A percentile compares a stretch with the other conserved stretches of the same genome.
Conservation (phyloP, 2,329 filamentous ascomycete species). For the Hypoxylon sp. region DNA sequence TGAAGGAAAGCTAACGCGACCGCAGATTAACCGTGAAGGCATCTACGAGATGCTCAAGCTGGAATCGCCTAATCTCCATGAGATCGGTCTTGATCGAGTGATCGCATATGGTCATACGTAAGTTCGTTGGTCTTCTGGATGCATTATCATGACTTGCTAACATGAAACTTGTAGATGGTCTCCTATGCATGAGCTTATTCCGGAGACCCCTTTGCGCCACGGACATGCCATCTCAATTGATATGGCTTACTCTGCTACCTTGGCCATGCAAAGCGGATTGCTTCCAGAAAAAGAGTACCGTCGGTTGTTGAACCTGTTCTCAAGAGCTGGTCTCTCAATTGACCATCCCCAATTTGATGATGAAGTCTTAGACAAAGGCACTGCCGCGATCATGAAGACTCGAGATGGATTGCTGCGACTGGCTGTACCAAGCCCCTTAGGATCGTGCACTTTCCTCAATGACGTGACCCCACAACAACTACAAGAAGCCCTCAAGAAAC, state of each 20-base stretch:
- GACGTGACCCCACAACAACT: conserved; percentile 74
- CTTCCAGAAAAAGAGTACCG: conserved; percentile 71
- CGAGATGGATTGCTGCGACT: conserved; percentile 76
- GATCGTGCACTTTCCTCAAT: conserved; percentile 76
- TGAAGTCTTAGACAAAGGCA: conserved; percentile 73
- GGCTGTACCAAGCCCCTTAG: conserved; percentile 76
- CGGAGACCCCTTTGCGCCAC: conserved; percentile 76
- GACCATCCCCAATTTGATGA: conserved; percentile 78
- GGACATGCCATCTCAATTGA: conserved; percentile 82
- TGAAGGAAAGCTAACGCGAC: conserved; percentile 3
- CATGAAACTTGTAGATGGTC: conserved; percentile 67
- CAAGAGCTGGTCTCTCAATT: conserved; percentile 77
- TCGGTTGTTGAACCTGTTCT: conserved; percentile 75
- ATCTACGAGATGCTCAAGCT: conserved; percentile 81
- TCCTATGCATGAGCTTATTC: conserved; percentile 77
- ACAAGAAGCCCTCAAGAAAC: conserved; percentile 68
- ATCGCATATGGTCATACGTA: conserved; percentile 81
- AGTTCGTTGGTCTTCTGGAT: conserved; percentile 46
- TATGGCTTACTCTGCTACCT: conserved; percentile 80
- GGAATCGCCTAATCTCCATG: conserved; percentile 79
- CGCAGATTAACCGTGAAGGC: conserved; percentile 73
- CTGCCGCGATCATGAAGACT: conserved; percentile 77
- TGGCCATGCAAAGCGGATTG: conserved; percentile 73
- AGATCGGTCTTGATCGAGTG: conserved; percentile 78
- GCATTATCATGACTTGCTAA: neutral